Base-by-base conservation (phyloP, 768 basidiomycete genomes). In the Lactarius psammicola region DNA sequence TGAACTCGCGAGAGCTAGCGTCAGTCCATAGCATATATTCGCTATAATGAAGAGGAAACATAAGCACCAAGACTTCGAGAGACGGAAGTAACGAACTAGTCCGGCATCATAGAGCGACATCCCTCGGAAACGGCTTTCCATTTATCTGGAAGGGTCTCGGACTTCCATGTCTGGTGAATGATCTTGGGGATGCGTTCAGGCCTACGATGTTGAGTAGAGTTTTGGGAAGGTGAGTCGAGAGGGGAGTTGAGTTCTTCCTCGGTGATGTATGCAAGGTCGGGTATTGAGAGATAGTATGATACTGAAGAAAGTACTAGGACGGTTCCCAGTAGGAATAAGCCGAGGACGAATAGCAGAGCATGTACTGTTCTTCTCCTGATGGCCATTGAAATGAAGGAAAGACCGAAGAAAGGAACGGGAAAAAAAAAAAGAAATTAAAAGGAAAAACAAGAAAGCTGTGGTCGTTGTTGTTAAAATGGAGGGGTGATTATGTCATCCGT, bases 21-120 rank as follows among this genome's bases (percentile, higher is more conserved):
- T 99, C 97, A 17, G 97, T 98, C 97, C 97, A 99, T 13, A 99
- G 83, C 81, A 87, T 95, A 81, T 98, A 97, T 75, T 98, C 87
- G 75, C 95, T 98, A 76, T 63, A 34, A 54, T 55, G 70, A 65
- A 69, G 61, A 42, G 66, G 63, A n/a, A 70, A 23, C 61, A 31
- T 46, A 15, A 64, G 7, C 26, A 51, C 7, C 49, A 26, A 28
- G 49, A 28, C 46, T 26, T 26, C 38, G 36, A 56, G 59, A 63
- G 26, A 66, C 65, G 15, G 26, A 10, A 56, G 57, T 15, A 62
- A 85, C 95, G 72, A 75, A 97, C 95, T 97, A 99, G 82, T 97
- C 95, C 7, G 92, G 85, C 88, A 95, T 95, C 82, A 97, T 87
- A 72, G 90, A 86, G 64, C 88, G 84, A 79, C 97, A 98, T 33